These are phyloP conservation scores for Haberlea rhodopensis DNA, from an alignment of 257 asterid genomes.

Conservation along the genomic window DNA sequence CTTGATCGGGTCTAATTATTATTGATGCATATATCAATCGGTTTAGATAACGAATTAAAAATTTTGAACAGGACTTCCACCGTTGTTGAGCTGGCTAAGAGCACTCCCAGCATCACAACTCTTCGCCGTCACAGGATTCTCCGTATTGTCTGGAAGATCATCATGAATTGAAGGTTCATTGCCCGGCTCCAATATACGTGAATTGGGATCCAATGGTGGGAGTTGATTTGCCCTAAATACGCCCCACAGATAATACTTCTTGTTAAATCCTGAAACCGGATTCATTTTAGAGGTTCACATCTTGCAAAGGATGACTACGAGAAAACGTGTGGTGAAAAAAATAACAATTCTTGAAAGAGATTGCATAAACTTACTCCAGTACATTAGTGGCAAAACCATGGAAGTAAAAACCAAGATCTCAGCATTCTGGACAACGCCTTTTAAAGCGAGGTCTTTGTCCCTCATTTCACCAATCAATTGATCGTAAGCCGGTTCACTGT, in stretches of 20 bases:
- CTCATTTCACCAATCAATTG: conserved; percentile 57
- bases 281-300: conserved; percentile 11
- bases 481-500: conserved; percentile 50
- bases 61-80: too few relatives aligned
- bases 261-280: conserved; percentile 50
- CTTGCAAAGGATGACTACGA: neutral
- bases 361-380: conserved; percentile 62
- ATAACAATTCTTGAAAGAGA: neutral
- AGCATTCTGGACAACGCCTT: conserved; percentile 47
- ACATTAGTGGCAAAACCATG: conserved; percentile 49
- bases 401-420: conserved; percentile 85
- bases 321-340: neutral
- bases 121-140: too few relatives aligned
- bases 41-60: too few relatives aligned
- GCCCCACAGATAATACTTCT: conserved; percentile 78
- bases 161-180: neutral
- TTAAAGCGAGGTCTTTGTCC: conserved; percentile 52
- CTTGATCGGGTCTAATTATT: too few relatives aligned
- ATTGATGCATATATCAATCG: too few relatives aligned
- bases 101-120: conserved; percentile 13
- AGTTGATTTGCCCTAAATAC: conserved; percentile 54
- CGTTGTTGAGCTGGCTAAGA: too few relatives aligned
- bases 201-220: conserved; percentile 3
- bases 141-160: too few relatives aligned
- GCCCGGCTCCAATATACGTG: neutral